Evolutionary conservation across 2,329 filamentous ascomycete species (phyloP), one percentile per base, ranked within the genome.

Genomic region (Leptographium wingfieldii): DNA sequence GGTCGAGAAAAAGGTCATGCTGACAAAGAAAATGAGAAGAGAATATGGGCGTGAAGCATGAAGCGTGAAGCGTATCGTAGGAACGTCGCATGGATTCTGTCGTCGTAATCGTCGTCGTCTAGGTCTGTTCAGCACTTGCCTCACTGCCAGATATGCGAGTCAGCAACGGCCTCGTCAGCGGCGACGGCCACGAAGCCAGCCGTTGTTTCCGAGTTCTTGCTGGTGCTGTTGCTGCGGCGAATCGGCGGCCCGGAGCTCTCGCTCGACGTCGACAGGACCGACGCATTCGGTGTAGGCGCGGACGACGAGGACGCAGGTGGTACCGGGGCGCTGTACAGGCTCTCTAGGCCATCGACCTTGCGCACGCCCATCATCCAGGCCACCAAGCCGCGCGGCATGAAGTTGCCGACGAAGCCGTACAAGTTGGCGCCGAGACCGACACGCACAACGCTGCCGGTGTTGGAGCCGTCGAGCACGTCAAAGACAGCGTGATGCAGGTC

Each of bases 291-390:
- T 25, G 40, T 25, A 7, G 57, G 12, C 48, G 49, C 43, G 1
- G 53, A 22, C 67, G 56, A 69, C 69, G 72, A 35, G 33, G 33
- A 69, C 33, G 72, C 72, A 4, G 48, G 29, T 12, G 46, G 35
- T 65, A 56, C 69, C 69, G 73, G 70, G 71, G 5, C 72, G 73
- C 64, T 73, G 73, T 81, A 79, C 79, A 79, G 82, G 2, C 76
- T 70, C 56, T 76, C 77, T 55, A 84, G 72, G 69, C 83, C 77
- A 59, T 82, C 77, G 19, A 86, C 82, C 60, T 76, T 76, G 62
- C 85, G 78, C 61, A 92, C 81, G 12, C 91, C 91, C 82, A 97
- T 87, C 88, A 97, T 95, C 88, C 90, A 94, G 1, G 85, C 85
- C n/a, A 97, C 87, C 19, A 96, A 70, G 3, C 84, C 80, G 25